Percentiles rank a stretch among this genome's conserved stretches.
Evolutionary conservation across 176 grass and related monocot genomes (phyloP).

Genomic region (maize (Zea mays)): DNA sequence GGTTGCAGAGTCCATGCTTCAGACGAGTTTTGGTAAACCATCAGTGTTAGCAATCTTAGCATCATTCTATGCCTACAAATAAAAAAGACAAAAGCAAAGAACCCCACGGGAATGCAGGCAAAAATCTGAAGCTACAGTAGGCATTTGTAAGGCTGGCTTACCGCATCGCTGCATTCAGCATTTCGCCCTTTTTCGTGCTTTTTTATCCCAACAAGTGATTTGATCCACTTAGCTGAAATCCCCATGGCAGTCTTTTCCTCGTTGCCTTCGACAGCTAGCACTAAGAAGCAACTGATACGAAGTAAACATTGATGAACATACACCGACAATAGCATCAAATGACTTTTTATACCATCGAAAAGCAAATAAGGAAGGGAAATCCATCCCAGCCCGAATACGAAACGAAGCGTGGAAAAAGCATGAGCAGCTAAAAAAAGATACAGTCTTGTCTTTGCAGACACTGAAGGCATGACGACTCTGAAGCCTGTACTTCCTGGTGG

Average conservation of each 20-base stretch:
- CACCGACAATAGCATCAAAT: not conserved
- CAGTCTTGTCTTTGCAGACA: not conserved
- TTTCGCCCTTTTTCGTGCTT: slow-evolving; percentile 61
- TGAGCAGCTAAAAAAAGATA: not conserved
- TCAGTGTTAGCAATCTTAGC: not conserved
- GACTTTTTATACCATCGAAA: not conserved
- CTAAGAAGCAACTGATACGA: not conserved
- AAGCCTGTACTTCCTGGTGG: not conserved
- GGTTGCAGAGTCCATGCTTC: not conserved
- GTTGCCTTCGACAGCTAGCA: slow-evolving; percentile 15
- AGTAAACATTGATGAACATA: not conserved
- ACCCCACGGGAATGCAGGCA: not conserved
- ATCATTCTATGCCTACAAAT: not conserved
- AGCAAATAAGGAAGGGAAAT: not conserved
- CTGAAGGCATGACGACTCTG: not conserved
- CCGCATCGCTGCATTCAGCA: slow-evolving; percentile 50
- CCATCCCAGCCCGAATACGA: not conserved
- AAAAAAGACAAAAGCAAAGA: not conserved
- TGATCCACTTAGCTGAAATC: slow-evolving; percentile 86
- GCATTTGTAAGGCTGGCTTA: slow-evolving; percentile 35
- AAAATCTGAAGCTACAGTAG: slow-evolving; percentile 1
- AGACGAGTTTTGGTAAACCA: slow-evolving; percentile 19
- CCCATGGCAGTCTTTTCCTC: slow-evolving; percentile 41
- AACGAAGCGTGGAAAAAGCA: not conserved
- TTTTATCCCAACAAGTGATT: slow-evolving; percentile 75